phyloP scores from a whole-genome alignment of 2,329 filamentous ascomycete genomes.

The Emericellopsis atlantica region DNA sequence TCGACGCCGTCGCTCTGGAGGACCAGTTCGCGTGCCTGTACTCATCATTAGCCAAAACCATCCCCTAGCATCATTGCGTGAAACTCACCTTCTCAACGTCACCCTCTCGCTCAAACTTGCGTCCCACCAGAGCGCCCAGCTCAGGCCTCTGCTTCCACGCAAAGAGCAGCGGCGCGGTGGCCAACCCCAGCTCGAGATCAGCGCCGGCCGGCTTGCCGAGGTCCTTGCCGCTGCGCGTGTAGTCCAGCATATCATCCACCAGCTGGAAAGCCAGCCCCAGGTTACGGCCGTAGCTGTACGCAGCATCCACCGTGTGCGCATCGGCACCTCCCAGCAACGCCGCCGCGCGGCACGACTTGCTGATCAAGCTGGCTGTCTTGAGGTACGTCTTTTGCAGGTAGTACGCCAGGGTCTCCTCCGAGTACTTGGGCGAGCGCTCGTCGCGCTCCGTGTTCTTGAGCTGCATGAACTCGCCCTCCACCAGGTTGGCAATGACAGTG shows the following conservation, averaged over 20 bases:
- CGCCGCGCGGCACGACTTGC: constrained; percentile 85
- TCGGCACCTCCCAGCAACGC: constrained; percentile 74
- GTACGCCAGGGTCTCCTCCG: constrained; percentile 79
- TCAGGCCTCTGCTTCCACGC: constrained; percentile 86
- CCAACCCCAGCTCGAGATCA: constrained; percentile 83
- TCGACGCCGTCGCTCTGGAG: constrained; percentile 75
- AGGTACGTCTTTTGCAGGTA: constrained; percentile 98
- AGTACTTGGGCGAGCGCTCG: constrained; percentile 73
- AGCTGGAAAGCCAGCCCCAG: constrained; percentile 91
- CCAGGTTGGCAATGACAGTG: constrained; percentile 92
- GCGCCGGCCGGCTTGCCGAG: constrained; percentile 91
- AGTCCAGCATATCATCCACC: constrained; percentile 96
- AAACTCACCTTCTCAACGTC: constrained; percentile 72
- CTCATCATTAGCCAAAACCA: not conserved
- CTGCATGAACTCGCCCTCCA: constrained; percentile 99
- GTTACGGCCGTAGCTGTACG: constrained; percentile 88
- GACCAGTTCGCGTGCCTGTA: constrained; percentile 76
- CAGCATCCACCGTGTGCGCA: constrained; percentile 71
- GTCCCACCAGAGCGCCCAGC: constrained; percentile 75
- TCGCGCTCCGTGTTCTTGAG: constrained; percentile 89
- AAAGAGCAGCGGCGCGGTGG: constrained; percentile 87
- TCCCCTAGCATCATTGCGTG: too few species aligned
- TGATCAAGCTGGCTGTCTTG: constrained; percentile 91
- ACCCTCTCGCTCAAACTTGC: constrained; percentile 75
- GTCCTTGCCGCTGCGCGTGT: constrained; percentile 73